Evolutionary conservation across 2,329 filamentous ascomycete genomes (phyloP), one percentile per base, ranked within the genome.

Genomic region (Fusarium mexicanum): DNA sequence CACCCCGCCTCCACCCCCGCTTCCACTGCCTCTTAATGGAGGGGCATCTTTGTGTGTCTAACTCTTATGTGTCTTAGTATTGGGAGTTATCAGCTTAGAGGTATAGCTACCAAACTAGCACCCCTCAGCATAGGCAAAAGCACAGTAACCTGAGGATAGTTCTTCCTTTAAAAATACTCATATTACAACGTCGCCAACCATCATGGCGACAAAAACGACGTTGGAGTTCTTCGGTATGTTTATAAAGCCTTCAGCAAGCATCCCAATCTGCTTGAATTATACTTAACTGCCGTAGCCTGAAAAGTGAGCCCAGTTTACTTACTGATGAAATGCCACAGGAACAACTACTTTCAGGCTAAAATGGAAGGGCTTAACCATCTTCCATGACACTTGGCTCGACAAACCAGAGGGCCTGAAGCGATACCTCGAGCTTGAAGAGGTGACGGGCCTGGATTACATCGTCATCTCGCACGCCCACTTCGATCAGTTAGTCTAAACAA

Each of bases 181-280:
- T 26, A 26, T 26, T 31, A 31, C 31, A 31, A 12, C 31, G 10
- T 31, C 31, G 31, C 12, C 31, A 31, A 12, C 10, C 7, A 35
- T 26, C 8, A 58, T 44, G 54, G 13, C 6, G 0, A 3, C 14
- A 2, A 8, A 61, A 17, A 1, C 58, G 3, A 61, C 58, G 0
- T 51, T 61, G 13, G 44, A 61, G 58, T 61, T 61, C 26, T 61
- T 16, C 3, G 58, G 58, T 61, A 61, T 22, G 33, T 24, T 14
- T n/a, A 31, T 31, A 11, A 31, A 31, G 29, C 29, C 11, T 22
- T 12, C 5, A 5, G 18, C 20, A 14, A 20, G 18, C 24, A 59
- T 29, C 18, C 8, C 8, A 22, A 6, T n/a, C 8, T 22, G 18
- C 2, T 44, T 44, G 1, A 6, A 18, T 1, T 18, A 24, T 44